A percentile compares a stretch with the other conserved stretches of the same genome.
These are phyloP conservation scores for Acanthamoeba castellanii DNA, from an alignment of 208 protist genomes.

Conservation along the genomic window DNA sequence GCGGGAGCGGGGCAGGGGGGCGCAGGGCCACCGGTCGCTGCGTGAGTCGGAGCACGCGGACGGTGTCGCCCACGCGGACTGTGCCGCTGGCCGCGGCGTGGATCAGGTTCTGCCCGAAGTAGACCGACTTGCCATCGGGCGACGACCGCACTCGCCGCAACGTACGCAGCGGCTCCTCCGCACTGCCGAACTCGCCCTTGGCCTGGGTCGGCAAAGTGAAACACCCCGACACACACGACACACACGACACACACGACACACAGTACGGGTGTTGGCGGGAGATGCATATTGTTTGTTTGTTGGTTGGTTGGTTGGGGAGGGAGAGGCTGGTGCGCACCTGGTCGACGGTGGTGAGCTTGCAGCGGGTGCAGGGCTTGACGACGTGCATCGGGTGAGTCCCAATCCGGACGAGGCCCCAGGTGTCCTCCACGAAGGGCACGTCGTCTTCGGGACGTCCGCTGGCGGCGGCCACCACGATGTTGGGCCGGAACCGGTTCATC, in stretches of 20 bases:
- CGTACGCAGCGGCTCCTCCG: background rate
- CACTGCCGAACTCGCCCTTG: background rate
- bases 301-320: background rate
- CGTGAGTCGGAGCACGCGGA: background rate
- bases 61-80: background rate
- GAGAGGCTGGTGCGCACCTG: background rate
- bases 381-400: conserved; percentile 24
- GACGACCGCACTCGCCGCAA: background rate
- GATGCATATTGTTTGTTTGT: too few relatives aligned
- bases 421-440: conserved; percentile 53
- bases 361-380: conserved; percentile 60
- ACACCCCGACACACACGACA: too few relatives aligned
- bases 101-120: conserved; percentile 58
- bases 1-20: too few relatives aligned
- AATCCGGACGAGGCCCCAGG: background rate
- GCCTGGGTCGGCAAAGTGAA: background rate
- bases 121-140: background rate
- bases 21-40: background rate
- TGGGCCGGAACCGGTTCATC: conserved; percentile 55
- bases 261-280: too few relatives aligned
- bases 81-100: background rate
- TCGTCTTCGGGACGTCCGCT: background rate
- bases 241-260: too few relatives aligned
- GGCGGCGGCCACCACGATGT: conserved; percentile 53
- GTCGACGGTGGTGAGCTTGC: conserved; percentile 68